Conservation (phyloP, 2,329 filamentous ascomycete genomes). For the Xylaria hypoxylon region DNA sequence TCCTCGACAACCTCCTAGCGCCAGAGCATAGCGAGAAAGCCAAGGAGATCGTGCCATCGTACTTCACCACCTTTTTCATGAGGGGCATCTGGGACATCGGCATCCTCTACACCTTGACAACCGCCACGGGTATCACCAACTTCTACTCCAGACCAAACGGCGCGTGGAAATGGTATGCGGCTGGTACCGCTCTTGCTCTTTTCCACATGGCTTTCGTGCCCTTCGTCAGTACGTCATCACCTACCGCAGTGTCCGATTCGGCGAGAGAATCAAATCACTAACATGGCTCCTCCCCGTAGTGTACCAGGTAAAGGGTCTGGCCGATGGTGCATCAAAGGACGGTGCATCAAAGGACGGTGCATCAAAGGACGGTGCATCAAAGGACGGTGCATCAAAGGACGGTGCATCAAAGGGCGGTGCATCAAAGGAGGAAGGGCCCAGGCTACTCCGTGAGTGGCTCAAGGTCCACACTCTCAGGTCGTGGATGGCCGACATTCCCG, state of each 20-base stretch:
- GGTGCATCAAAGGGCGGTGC: conserved; percentile 36
- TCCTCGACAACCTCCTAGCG: conserved; percentile 54
- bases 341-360: too few relatives aligned
- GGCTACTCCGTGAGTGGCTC: conserved; percentile 48
- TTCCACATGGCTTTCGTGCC: conserved; percentile 52
- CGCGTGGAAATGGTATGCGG: conserved; percentile 49
- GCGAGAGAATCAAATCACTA: neutral
- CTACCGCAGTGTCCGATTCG: neutral
- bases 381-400: conserved; percentile 41
- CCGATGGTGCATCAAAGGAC: conserved; percentile 40
- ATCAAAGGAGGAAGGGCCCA: conserved; percentile 33
- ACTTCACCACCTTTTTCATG: conserved; percentile 57
- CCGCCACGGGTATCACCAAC: conserved; percentile 48
- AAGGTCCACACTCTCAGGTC: conserved; percentile 47
- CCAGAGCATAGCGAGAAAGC: conserved; percentile 47
- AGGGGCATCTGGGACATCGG: conserved; percentile 47
- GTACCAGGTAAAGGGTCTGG: conserved; percentile 46
- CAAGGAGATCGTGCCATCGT: conserved; percentile 56
- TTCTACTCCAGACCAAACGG: conserved; percentile 36
- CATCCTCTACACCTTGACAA: conserved; percentile 46
- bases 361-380: too few relatives aligned
- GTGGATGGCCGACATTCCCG: conserved; percentile 48
- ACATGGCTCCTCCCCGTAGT: conserved; percentile 22
- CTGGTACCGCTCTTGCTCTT: conserved; percentile 48
- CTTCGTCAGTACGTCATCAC: conserved; percentile 40